Percentiles rank a stretch among this genome's conserved stretches.
These are phyloP conservation scores for Scalesia atractyloides DNA, from an alignment of 129 eudicot genomes.

Conservation along the genomic window DNA sequence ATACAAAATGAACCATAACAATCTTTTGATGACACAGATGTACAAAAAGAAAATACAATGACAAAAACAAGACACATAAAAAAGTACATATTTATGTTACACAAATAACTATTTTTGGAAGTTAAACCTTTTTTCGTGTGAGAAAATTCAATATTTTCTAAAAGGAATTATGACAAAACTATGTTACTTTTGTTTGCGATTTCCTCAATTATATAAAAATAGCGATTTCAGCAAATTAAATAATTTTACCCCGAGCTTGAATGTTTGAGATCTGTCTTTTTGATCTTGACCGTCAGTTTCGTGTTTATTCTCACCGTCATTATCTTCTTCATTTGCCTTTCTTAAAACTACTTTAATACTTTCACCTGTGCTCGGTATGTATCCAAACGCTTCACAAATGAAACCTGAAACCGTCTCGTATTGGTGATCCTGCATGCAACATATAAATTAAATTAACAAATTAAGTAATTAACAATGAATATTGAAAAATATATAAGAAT, in stretches of 20 bases:
- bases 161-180: neutral
- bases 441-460: neutral
- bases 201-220: neutral
- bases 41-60: neutral
- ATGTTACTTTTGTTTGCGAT: neutral
- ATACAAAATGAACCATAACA: neutral
- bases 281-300: conserved; percentile 43
- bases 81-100: neutral
- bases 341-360: conserved; percentile 54
- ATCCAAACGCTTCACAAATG: conserved; percentile 71
- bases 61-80: neutral
- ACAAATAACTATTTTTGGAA: neutral
- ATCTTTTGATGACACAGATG: neutral
- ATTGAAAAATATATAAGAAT: neutral
- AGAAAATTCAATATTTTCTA: neutral
- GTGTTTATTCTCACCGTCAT: conserved; percentile 39
- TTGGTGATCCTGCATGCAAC: conserved; percentile 56
- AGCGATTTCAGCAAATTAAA: conserved; percentile 4
- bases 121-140: neutral
- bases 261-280: conserved; percentile 53
- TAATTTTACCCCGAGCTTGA: conserved; percentile 56
- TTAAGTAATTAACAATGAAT: conserved; percentile 6
- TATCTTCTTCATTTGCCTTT: conserved; percentile 50
- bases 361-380: conserved; percentile 79
- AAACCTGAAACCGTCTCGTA: conserved; percentile 78